A percentile compares a stretch with the other conserved stretches of the same genome.
phyloP scores from a whole-genome alignment of 1,284 basidiomycete species.

The Sanghuangporus weigelae region DNA sequence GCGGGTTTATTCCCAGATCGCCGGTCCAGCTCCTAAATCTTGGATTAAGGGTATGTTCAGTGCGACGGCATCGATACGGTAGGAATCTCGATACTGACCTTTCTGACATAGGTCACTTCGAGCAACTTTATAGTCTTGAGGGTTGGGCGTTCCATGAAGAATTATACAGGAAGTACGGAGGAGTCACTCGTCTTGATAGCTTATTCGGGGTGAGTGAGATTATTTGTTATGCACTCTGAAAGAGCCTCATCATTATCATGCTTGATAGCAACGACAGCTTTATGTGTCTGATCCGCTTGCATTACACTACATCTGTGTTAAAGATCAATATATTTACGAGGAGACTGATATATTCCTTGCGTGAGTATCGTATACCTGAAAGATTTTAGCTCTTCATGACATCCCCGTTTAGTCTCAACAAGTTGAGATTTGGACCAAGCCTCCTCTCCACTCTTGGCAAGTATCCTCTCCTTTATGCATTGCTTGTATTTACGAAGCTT shows the following conservation, averaged over 20 bases:
- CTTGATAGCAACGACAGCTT: slow-evolving; percentile 13
- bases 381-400: not conserved
- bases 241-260: not conserved
- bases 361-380: slow-evolving; percentile 17
- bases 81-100: not conserved
- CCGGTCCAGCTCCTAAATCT: slow-evolving; percentile 11
- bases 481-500: not conserved
- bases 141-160: slow-evolving; percentile 23
- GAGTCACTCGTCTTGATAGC: slow-evolving; percentile 19
- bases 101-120: slow-evolving; percentile 9
- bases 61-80: not conserved
- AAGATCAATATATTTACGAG: slow-evolving; percentile 29
- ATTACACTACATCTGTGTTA: slow-evolving; percentile 27
- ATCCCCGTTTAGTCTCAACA: not conserved
- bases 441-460: slow-evolving; percentile 21
- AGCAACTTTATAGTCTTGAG: slow-evolving; percentile 1
- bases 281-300: slow-evolving; percentile 23
- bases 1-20: not conserved
- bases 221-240: not conserved
- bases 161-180: slow-evolving; percentile 21
- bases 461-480: not conserved
- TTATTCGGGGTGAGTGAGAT: slow-evolving; percentile 23
- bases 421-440: slow-evolving; percentile 18
- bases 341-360: slow-evolving; percentile 20
- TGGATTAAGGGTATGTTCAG: slow-evolving; percentile 12